Conservation (phyloP, 192 early-diverging fungal species). For the Allomyces arbusculus region DNA sequence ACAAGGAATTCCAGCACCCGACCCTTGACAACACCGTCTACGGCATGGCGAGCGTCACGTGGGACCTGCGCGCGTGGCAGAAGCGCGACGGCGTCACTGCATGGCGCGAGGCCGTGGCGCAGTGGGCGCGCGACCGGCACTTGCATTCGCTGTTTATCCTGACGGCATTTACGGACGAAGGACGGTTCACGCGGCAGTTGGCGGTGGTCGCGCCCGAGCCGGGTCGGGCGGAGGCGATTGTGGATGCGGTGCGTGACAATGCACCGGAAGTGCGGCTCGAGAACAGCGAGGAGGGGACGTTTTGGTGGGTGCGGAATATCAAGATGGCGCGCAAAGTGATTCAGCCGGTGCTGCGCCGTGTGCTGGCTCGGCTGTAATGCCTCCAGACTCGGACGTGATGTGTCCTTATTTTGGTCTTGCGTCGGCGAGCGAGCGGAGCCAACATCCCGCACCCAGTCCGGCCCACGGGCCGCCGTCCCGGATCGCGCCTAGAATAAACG, state of each 20-base stretch:
- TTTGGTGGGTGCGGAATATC: background rate
- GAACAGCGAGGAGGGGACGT: background rate
- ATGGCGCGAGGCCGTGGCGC: background rate
- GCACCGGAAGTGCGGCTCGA: background rate
- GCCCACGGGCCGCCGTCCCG: no score
- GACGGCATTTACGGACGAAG: background rate
- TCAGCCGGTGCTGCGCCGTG: background rate
- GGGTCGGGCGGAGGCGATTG: background rate
- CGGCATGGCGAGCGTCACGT: background rate
- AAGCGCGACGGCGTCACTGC: background rate
- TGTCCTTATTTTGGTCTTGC: background rate
- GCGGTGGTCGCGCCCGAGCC: background rate
- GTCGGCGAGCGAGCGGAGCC: no score
- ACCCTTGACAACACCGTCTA: background rate
- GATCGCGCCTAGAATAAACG: no score
- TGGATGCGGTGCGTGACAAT: background rate
- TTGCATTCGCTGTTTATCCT: background rate
- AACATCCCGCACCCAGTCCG: no score
- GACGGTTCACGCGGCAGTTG: background rate
- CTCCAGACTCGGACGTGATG: no score
- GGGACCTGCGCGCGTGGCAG: background rate
- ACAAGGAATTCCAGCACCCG: background rate
- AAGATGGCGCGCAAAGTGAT: background rate
- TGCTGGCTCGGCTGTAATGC: background rate
- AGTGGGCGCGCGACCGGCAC: background rate